These are phyloP conservation scores for Sclerotinia trifoliorum DNA, from an alignment of 2,329 filamentous ascomycete genomes.

Conservation along the genomic window DNA sequence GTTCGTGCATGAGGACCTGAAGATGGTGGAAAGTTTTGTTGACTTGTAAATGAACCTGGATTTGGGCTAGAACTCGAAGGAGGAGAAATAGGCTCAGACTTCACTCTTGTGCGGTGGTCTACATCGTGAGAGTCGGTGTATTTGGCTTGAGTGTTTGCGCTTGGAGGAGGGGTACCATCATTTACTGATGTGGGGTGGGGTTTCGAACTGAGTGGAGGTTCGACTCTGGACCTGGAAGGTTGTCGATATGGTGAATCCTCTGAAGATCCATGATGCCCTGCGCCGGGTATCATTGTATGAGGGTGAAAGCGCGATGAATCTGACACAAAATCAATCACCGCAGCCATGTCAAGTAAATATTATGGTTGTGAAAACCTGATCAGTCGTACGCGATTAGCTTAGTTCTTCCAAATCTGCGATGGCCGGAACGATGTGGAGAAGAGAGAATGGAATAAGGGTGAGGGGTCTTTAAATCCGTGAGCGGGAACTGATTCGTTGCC, in stretches of 20 bases:
- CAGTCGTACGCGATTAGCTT: constrained; percentile 30
- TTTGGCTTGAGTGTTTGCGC: constrained; percentile 27
- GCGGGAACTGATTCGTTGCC: constrained; percentile 14
- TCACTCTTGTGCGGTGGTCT: constrained; percentile 25
- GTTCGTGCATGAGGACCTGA: constrained; percentile 25
- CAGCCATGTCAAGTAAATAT: constrained; percentile 52
- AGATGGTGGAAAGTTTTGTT: constrained; percentile 32
- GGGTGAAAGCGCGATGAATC: constrained; percentile 63
- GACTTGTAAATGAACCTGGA: constrained; percentile 33
- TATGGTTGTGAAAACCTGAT: constrained; percentile 30
- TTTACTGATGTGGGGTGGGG: constrained; percentile 28
- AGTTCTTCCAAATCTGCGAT: constrained; percentile 17
- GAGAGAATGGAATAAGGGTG: constrained; percentile 11
- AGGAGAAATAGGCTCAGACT: constrained; percentile 34
- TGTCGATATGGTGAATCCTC: constrained; percentile 44
- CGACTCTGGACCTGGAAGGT: constrained; percentile 33
- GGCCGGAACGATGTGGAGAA: constrained; percentile 10
- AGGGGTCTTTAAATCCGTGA: not conserved
- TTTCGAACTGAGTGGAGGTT: constrained; percentile 36
- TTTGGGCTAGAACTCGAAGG: constrained; percentile 36
- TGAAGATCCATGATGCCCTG: constrained; percentile 45
- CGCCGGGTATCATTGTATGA: constrained; percentile 60
- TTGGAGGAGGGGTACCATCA: constrained; percentile 33
- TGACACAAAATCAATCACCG: constrained; percentile 70
- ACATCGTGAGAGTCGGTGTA: constrained; percentile 21